These are phyloP conservation scores for Curvularia hawaiiensis DNA, from an alignment of 2,329 filamentous ascomycete genomes.

Conservation along the genomic window DNA sequence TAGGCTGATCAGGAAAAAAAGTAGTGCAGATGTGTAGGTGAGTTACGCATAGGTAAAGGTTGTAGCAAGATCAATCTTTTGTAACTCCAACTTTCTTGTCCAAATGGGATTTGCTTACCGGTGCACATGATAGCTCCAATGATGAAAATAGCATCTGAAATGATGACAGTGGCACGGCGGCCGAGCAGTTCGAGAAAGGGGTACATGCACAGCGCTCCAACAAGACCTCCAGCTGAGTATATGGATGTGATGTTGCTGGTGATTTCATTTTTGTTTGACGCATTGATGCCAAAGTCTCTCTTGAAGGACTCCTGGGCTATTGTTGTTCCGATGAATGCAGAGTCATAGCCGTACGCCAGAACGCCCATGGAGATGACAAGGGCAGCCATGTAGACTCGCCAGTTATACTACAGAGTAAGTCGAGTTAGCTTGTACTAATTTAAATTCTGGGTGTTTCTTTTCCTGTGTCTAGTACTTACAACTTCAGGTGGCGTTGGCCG, in stretches of 20 bases:
- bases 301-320: slow-evolving; percentile 58
- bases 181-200: slow-evolving; percentile 54
- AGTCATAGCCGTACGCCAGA: slow-evolving; percentile 56
- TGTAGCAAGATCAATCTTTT: background rate
- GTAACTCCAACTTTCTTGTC: background rate
- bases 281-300: slow-evolving; percentile 47
- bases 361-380: slow-evolving; percentile 56
- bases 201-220: slow-evolving; percentile 57
- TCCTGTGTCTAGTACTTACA: slow-evolving; percentile 23
- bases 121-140: slow-evolving; percentile 49
- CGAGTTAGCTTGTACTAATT: slow-evolving; percentile 7
- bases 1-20: background rate
- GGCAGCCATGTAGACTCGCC: slow-evolving; percentile 56
- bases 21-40: background rate
- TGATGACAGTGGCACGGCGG: slow-evolving; percentile 57
- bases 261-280: slow-evolving; percentile 47
- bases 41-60: background rate
- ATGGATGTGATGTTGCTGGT: slow-evolving; percentile 57
- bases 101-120: background rate
- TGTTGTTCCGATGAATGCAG: slow-evolving; percentile 61
- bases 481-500: slow-evolving; percentile 62
- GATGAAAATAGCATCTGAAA: slow-evolving; percentile 54
- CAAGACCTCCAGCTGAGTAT: slow-evolving; percentile 58
- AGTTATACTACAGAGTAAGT: slow-evolving; percentile 50
- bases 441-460: background rate